phyloP scores from a whole-genome alignment of 192 early-diverging fungal species.

The Entophlyctis helioformis region DNA sequence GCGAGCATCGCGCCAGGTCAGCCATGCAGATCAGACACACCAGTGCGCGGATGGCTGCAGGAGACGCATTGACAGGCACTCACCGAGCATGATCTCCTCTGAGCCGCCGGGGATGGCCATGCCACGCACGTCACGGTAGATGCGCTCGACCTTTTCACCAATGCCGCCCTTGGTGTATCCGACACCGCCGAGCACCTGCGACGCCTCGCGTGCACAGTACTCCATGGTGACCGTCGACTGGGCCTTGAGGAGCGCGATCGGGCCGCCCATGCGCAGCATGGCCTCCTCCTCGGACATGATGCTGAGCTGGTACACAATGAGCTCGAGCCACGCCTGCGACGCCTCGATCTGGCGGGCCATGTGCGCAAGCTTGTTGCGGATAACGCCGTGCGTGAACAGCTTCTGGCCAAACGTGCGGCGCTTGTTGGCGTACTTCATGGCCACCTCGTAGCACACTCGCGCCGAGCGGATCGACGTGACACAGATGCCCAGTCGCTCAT shows the following conservation, averaged over 20 bases:
- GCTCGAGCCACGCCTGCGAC: slow-evolving; percentile 61
- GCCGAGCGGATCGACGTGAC: slow-evolving; percentile 63
- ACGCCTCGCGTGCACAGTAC: slow-evolving; percentile 37
- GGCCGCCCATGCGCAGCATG: slow-evolving; percentile 30
- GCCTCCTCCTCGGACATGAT: slow-evolving; percentile 28
- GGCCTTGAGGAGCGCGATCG: slow-evolving; percentile 20
- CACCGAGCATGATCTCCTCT: slow-evolving; percentile 77
- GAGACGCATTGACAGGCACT: slow-evolving; percentile 14
- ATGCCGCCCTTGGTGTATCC: slow-evolving; percentile 19
- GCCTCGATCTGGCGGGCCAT: slow-evolving; percentile 71
- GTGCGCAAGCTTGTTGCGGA: slow-evolving; percentile 49
- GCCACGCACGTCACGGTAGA: slow-evolving; percentile 25
- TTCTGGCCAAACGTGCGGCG: slow-evolving; percentile 57
- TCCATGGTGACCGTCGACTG: slow-evolving; percentile 31
- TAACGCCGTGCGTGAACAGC: slow-evolving; percentile 57
- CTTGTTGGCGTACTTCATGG: slow-evolving; percentile 55
- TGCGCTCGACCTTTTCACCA: slow-evolving; percentile 10
- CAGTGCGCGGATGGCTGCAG: too few species aligned
- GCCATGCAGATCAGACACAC: too few species aligned
- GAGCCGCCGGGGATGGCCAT: slow-evolving; percentile 78
- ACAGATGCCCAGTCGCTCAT: slow-evolving; percentile 54
- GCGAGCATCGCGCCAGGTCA: too few species aligned
- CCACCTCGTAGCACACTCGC: slow-evolving; percentile 67
- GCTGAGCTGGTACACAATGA: slow-evolving; percentile 51
- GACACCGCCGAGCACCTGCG: slow-evolving; percentile 46